Evolutionary conservation across 352 stramenopile genomes (phyloP).

Genomic region (Pythium grandisporangium): DNA sequence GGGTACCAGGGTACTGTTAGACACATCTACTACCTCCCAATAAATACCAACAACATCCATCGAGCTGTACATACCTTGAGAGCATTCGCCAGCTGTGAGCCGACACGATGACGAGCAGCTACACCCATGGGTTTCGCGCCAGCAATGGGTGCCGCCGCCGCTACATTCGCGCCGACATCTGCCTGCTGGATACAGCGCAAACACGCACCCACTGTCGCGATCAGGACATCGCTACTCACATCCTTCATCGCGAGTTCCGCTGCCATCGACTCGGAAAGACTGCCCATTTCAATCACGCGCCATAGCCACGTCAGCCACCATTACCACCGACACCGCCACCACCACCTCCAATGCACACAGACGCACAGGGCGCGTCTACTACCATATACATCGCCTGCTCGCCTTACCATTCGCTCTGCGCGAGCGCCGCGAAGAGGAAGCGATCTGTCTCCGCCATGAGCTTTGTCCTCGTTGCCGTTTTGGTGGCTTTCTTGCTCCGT

Average conservation of each 20-base stretch:
- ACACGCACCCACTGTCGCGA: constrained; percentile 34
- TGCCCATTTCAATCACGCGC: no score
- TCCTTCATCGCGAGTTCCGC: constrained; percentile 10
- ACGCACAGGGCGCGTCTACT: neutral
- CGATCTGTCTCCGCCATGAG: constrained; percentile 15
- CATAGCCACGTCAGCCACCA: no score
- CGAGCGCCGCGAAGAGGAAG: constrained; percentile 14
- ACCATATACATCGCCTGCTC: no score
- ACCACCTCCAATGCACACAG: no score
- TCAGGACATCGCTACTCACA: constrained; percentile 31
- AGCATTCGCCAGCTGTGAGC: constrained; percentile 56
- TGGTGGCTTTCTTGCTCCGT: neutral
- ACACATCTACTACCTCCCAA: no score
- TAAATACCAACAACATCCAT: no score
- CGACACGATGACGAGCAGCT: constrained; percentile 62
- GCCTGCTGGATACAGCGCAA: constrained; percentile 23
- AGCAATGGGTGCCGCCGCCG: constrained; percentile 16
- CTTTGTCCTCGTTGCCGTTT: neutral
- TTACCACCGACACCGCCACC: no score
- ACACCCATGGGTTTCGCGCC: constrained; percentile 33
- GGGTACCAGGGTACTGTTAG: no score
- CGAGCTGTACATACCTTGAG: constrained; percentile 39
- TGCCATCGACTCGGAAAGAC: neutral
- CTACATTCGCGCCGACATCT: constrained; percentile 10
- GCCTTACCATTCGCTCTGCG: constrained; percentile 16